Conservation (phyloP, 2,329 filamentous ascomycete species). For the Graphium sp. region DNA sequence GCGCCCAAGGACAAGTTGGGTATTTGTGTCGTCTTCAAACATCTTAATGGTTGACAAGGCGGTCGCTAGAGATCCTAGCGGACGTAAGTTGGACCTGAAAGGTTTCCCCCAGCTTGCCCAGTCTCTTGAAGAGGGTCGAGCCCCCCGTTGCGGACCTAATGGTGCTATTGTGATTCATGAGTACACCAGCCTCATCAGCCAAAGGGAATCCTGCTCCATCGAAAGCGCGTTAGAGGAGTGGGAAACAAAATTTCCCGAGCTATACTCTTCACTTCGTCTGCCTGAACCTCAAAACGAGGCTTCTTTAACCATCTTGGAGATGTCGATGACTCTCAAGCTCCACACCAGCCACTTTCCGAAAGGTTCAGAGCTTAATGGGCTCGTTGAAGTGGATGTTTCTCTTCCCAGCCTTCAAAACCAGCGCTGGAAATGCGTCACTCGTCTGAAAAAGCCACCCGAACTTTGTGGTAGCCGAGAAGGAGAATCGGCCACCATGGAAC, state of each 20-base stretch:
- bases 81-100: constrained; percentile 22
- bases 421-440: constrained; percentile 43
- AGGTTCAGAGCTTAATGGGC: constrained; percentile 41
- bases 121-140: constrained; percentile 32
- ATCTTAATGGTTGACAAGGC: constrained; percentile 31
- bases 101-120: constrained; percentile 39
- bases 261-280: constrained; percentile 33
- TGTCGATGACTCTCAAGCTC: constrained; percentile 42
- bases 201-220: constrained; percentile 37
- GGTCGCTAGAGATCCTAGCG: constrained; percentile 23
- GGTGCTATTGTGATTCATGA: constrained; percentile 35
- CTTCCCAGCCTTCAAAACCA: constrained; percentile 35
- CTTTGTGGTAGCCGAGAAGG: constrained; percentile 25
- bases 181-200: constrained; percentile 35
- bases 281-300: constrained; percentile 27
- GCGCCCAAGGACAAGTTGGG: constrained; percentile 40
- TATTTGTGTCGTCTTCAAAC: constrained; percentile 37
- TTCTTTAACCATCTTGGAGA: constrained; percentile 42
- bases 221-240: constrained; percentile 36
- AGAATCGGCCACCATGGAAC: constrained; percentile 23
- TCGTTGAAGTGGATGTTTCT: constrained; percentile 41
- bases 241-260: constrained; percentile 39
- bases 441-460: constrained; percentile 38
- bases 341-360: constrained; percentile 39
- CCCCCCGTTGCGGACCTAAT: constrained; percentile 31